Percentiles rank a stretch among this genome's conserved stretches.
Evolutionary conservation across 2,329 filamentous ascomycete genomes (phyloP).

Genomic region (Clonostachys sp.): DNA sequence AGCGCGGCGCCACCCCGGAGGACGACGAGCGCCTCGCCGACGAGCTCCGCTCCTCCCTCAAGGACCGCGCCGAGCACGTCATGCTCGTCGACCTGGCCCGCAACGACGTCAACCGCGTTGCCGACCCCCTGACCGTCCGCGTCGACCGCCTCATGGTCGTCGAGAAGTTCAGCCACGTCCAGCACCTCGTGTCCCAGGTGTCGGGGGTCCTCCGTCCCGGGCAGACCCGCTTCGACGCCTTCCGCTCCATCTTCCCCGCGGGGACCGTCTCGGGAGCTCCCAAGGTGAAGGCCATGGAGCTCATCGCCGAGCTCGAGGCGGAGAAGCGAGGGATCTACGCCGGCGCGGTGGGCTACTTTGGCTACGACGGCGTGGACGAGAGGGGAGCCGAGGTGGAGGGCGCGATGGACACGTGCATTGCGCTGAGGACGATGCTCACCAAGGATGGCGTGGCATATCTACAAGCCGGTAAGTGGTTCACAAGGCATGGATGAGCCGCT

Average conservation of each 20-base stretch:
- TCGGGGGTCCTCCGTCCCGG: constrained; percentile 80
- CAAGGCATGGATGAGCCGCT: no score
- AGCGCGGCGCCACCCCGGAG: constrained; percentile 72
- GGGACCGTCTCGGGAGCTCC: constrained; percentile 94
- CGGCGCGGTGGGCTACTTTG: constrained; percentile 94
- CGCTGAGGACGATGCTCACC: constrained; percentile 86
- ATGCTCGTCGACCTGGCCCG: constrained; percentile 96
- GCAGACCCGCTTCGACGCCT: constrained; percentile 90
- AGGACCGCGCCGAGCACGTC: constrained; percentile 92
- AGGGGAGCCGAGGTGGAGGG: constrained; percentile 65
- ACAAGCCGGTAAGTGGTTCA: constrained; percentile 56
- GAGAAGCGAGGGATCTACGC: constrained; percentile 97
- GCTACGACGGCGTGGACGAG: constrained; percentile 68
- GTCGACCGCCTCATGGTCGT: constrained; percentile 95
- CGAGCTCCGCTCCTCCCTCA: constrained; percentile 73
- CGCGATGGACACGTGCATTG: constrained; percentile 84
- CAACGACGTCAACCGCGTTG: constrained; percentile 95
- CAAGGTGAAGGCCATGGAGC: constrained; percentile 94
- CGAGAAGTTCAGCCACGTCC: constrained; percentile 92
- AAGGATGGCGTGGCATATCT: constrained; percentile 91
- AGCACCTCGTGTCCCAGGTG: constrained; percentile 94
- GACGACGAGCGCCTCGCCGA: constrained; percentile 78
- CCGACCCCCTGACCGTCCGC: constrained; percentile 81
- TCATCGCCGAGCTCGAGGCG: constrained; percentile 88
- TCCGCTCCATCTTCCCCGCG: constrained; percentile 93